Base-by-base conservation (phyloP, 805 yeast genomes). In the Ogataea siamensis region DNA sequence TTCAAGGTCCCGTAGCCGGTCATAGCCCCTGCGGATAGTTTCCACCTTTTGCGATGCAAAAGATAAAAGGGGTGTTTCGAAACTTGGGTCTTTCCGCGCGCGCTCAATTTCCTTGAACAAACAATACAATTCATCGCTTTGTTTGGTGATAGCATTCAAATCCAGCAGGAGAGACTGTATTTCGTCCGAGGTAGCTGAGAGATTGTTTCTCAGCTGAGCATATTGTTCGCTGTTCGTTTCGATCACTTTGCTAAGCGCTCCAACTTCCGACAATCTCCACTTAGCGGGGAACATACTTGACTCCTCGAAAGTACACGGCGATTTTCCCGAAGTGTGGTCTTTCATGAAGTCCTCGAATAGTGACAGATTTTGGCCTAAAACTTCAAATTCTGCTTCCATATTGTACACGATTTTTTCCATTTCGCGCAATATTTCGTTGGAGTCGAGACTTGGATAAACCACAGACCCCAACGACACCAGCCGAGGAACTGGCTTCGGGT, bases 231-330 rank as follows among this genome's bases (percentile, higher is more conserved):
- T 28, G n/a, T 28, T 28, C 4, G 18, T 4, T 22, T n/a, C 7
- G 3, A 24, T 14, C 5, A 16, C 26, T 3, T 37, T 39, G 2
- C 37, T 32, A 28, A 63, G 34, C 5, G 52, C 51, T 2, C 35
- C 40, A 5, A 46, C 52, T 37, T 63, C 66, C 35, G 40, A 28
- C 10, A 63, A 39, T 39, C 60, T 58, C 67, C 67, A 62, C 19
- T 37, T 47, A 1, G 45, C 34, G 2, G 61, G 59, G 28, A 42
- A 54, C 9, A 40, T 37, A 5, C 58, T 29, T 2, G 60, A 50
- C 3, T 32, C 37, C 14, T 47, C 43, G 8, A 48, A 22, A 1
- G 63, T 49, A 36, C 62, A 63, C 7, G 20, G 32, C 8, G 49
- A 14, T 4, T 38, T 38, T 1, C 35, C 38, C 11, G 48, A 32